Conservation (phyloP, 2,329 filamentous ascomycete genomes). For the Albifimbria verrucaria region DNA sequence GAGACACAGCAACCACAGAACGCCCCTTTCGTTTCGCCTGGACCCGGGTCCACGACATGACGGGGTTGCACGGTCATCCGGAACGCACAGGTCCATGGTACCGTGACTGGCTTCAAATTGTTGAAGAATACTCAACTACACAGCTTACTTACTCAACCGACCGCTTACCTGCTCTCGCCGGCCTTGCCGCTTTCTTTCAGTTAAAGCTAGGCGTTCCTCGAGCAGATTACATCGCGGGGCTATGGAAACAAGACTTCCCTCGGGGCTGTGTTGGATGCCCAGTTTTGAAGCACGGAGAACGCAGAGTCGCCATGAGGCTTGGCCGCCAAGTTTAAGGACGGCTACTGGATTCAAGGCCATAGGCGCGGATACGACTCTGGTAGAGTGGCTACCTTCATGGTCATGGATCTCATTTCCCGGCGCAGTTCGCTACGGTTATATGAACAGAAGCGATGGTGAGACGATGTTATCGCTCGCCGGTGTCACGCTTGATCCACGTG, state of each 20-base stretch:
- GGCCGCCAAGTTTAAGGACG: neutral
- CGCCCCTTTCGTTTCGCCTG: neutral
- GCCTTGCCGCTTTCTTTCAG: neutral
- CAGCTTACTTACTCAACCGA: neutral
- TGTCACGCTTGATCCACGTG: neutral
- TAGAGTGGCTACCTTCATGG: neutral
- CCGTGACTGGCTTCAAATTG: neutral
- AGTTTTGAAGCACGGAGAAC: neutral
- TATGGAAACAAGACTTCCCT: neutral
- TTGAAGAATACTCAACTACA: neutral
- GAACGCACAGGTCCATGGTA: neutral
- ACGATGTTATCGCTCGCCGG: neutral
- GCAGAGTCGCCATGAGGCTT: neutral
- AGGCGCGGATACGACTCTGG: neutral
- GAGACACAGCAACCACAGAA: neutral
- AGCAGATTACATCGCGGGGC: neutral
- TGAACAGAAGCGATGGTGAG: neutral
- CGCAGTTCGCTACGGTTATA: neutral
- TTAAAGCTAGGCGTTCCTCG: neutral
- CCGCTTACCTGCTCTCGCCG: neutral
- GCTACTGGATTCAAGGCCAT: neutral
- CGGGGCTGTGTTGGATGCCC: neutral
- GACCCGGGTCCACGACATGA: neutral
- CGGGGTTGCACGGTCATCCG: neutral
- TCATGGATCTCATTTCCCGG: neutral